Percentiles rank a stretch among this genome's conserved stretches.
Conservation (phyloP, 2,329 filamentous ascomycete genomes). For the Aspergillus eucalypticola region DNA sequence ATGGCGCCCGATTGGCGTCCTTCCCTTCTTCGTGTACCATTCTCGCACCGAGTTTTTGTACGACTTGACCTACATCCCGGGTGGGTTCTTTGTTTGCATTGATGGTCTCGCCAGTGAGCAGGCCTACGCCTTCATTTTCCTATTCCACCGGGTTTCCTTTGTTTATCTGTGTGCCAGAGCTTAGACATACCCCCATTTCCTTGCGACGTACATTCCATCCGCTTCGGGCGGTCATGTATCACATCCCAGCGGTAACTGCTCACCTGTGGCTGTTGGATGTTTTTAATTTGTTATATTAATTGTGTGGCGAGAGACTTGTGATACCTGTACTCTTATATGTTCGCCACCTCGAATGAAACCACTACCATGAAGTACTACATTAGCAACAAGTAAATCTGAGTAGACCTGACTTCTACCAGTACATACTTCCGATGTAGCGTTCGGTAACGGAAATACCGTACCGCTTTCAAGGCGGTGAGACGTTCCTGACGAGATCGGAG, state of each 20-base stretch:
- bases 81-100: background rate
- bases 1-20: background rate
- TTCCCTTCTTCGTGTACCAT: background rate
- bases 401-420: too few relatives aligned
- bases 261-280: constrained; percentile 1
- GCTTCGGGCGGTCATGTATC: constrained; percentile 8
- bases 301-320: constrained; percentile 12
- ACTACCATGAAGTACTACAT: background rate
- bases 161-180: constrained; percentile 11
- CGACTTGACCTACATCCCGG: background rate
- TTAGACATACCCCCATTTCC: constrained; percentile 20
- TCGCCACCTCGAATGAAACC: background rate
- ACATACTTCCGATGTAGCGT: background rate
- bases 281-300: constrained; percentile 20
- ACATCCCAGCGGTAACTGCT: constrained; percentile 15
- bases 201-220: constrained; percentile 13
- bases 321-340: constrained; percentile 20
- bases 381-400: too few relatives aligned
- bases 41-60: background rate
- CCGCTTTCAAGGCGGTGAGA: constrained; percentile 14
- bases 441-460: background rate
- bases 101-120: background rate
- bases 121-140: background rate
- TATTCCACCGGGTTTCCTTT: background rate
- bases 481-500: background rate